These are phyloP conservation scores for Beauveria scarabaeidicola DNA, from an alignment of 2,329 filamentous ascomycete species.

Conservation along the genomic window DNA sequence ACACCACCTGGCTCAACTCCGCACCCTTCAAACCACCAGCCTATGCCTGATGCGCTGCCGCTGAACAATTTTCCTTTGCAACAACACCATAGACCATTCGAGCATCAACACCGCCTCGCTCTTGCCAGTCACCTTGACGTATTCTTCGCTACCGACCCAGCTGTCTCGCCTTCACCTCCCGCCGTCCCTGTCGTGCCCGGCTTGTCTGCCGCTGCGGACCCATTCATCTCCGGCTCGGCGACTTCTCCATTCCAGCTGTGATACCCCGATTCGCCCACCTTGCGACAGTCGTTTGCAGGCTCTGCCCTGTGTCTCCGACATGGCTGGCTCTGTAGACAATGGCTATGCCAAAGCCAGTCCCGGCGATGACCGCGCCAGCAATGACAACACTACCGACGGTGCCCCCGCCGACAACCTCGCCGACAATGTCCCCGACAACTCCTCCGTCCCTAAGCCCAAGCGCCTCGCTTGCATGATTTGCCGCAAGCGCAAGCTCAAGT, in stretches of 20 bases:
- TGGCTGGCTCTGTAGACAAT: conserved; percentile 30
- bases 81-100: neutral
- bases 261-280: neutral
- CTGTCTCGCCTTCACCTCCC: neutral
- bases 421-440: conserved; percentile 41
- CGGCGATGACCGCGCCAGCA: neutral
- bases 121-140: neutral
- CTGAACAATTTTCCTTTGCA: neutral
- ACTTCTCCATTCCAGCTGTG: conserved; percentile 6
- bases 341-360: conserved; percentile 24
- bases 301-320: conserved; percentile 14
- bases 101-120: neutral
- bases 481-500: conserved; percentile 83
- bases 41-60: neutral
- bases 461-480: conserved; percentile 92
- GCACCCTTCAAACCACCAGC: neutral
- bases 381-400: conserved; percentile 14
- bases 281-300: neutral
- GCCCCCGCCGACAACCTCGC: conserved; percentile 26
- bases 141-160: neutral
- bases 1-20: neutral
- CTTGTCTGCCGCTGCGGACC: neutral
- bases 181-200: neutral
- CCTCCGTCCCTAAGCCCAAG: conserved; percentile 68
- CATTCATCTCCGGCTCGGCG: conserved; percentile 1